Conservation (phyloP, 164 flowering plant genomes). For the Protea cynaroides region DNA sequence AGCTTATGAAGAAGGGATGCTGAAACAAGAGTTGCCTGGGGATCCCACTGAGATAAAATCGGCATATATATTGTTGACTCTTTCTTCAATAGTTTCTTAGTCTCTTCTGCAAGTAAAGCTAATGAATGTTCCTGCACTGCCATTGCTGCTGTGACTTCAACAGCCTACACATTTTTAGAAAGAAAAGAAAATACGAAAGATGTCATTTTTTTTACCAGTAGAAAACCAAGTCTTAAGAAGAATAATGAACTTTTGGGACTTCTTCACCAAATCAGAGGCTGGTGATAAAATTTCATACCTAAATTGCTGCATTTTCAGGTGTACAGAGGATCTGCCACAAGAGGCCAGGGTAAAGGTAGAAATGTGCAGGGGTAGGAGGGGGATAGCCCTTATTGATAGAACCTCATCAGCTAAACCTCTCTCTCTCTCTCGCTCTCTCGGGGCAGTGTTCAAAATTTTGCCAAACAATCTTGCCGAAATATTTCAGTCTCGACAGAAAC, state of each 20-base stretch:
- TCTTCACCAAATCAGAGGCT: background rate
- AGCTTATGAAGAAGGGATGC: slow-evolving; percentile 86
- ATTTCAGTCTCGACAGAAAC: too few species aligned
- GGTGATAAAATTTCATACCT: background rate
- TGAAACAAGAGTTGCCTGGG: slow-evolving; percentile 62
- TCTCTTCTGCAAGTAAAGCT: slow-evolving; percentile 81
- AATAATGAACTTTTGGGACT: background rate
- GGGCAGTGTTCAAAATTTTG: too few species aligned
- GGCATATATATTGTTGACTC: slow-evolving; percentile 65
- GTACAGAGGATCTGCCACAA: too few species aligned
- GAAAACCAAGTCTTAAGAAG: background rate
- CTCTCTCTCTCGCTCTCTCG: too few species aligned
- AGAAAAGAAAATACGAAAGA: slow-evolving; percentile 11
- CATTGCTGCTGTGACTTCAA: slow-evolving; percentile 49
- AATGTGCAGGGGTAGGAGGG: too few species aligned
- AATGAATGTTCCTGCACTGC: slow-evolving; percentile 63
- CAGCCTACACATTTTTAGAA: slow-evolving; percentile 50
- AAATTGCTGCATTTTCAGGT: background rate
- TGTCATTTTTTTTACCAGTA: slow-evolving; percentile 1
- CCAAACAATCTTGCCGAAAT: too few species aligned
- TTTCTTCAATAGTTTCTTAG: slow-evolving; percentile 60
- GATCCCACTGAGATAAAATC: slow-evolving; percentile 64
- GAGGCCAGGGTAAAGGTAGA: too few species aligned
- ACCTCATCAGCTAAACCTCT: too few species aligned
- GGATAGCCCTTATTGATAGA: too few species aligned